Base-by-base conservation (phyloP, 305 asterid species). In the Fraxinus baroniana region DNA sequence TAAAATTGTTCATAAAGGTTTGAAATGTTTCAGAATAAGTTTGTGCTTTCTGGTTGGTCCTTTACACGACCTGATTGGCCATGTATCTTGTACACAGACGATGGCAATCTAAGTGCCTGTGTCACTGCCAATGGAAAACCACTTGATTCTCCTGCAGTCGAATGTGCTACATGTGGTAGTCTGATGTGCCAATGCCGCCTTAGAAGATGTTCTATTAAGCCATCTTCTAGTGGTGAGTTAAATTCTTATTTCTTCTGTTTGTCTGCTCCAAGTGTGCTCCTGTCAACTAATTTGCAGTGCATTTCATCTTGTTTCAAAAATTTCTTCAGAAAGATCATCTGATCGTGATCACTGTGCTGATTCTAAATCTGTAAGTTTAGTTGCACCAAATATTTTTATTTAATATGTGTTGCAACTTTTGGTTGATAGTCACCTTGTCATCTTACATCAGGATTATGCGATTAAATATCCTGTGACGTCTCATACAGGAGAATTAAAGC, bases 221-320 rank as follows among this genome's bases (percentile, higher is more conserved):
- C 86, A 81, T 82, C 85, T 83, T 85, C 83, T n/a, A 90, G 88
- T 70, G 93, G 97, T 93, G 76, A 82, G 96, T 78, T 81, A 66
- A 72, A 74, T 78, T 60, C 79, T 55, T 71, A 28, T 33, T 39
- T 26, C 20, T 71, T 24, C 41, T n/a, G 78, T 60, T 28, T 9
- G 36, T 71, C 75, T 15, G 57, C 57, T 46, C 5, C 76, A 13
- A 28, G 2, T 36, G 20, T 46, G 37, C 71, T 80, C 30, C 72
- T 18, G 55, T 68, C 18, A 41, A 39, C 37, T 32, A 49, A 15
- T 76, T 66, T 32, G 6, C 32, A 46, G 17, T 44, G 57, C 57
- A 46, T 46, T 46, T 46, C 57, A 46, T 46, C 15, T 79, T 73
- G 62, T 70, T 82, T 85, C 86, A 90, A 91, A 86, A 81, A 7